Conservation (phyloP, 345 rosid genomes). For the Tarenaya hassleriana region DNA sequence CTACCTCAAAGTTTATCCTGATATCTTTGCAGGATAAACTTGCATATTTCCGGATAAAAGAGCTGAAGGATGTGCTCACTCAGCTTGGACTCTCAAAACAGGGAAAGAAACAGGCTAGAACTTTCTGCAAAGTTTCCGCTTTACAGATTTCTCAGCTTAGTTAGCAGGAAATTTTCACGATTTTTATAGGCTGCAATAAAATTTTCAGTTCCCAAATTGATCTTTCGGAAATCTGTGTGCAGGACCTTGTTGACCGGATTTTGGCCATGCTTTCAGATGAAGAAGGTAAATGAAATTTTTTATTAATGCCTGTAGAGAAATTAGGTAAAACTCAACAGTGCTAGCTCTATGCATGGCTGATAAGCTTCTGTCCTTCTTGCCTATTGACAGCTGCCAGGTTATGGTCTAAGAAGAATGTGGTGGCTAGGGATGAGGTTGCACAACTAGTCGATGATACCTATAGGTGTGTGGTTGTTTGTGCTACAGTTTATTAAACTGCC, state of each 20-base stretch:
- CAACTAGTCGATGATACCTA: constrained; percentile 79
- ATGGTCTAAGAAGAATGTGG: constrained; percentile 57
- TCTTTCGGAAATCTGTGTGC: constrained; percentile 12
- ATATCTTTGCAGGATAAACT: constrained; percentile 60
- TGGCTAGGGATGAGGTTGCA: constrained; percentile 77
- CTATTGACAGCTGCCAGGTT: constrained; percentile 44
- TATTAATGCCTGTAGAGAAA: constrained; percentile 9
- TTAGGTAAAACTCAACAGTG: no score
- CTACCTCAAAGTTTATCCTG: background rate
- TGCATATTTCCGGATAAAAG: constrained; percentile 77
- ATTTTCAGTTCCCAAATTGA: background rate
- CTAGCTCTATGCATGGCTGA: constrained; percentile 16
- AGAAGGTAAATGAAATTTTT: constrained; percentile 41
- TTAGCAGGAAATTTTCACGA: background rate
- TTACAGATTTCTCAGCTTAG: background rate
- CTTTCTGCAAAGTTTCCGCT: background rate
- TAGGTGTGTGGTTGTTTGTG: constrained; percentile 39
- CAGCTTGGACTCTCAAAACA: constrained; percentile 87
- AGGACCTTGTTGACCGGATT: constrained; percentile 91
- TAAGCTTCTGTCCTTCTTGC: constrained; percentile 10
- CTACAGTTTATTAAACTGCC: constrained; percentile 8
- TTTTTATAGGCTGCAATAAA: background rate
- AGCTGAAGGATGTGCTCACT: constrained; percentile 86
- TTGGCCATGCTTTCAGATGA: constrained; percentile 58
- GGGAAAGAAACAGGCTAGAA: constrained; percentile 88